phyloP scores from a whole-genome alignment of 495 filamentous ascomycete species.

The Hypoxylon lienhwacheense region DNA sequence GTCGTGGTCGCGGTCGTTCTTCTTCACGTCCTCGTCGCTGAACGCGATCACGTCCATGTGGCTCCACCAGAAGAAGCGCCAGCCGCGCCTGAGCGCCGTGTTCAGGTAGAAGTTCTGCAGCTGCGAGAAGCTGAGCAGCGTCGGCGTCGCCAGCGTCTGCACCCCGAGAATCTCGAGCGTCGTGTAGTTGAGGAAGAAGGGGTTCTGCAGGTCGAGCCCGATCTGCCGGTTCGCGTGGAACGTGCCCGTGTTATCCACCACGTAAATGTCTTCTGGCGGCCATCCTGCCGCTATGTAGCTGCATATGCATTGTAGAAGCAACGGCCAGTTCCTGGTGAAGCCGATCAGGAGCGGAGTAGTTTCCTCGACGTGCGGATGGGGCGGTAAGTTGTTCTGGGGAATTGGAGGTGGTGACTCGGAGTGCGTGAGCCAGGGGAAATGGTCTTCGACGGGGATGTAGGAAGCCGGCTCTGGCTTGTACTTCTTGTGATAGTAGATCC shows the following conservation, averaged over 20 bases:
- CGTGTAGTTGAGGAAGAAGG: slow-evolving; percentile 62
- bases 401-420: slow-evolving; percentile 25
- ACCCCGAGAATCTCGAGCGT: slow-evolving; percentile 56
- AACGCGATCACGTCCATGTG: slow-evolving; percentile 62
- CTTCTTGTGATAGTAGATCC: slow-evolving; percentile 27
- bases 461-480: slow-evolving; percentile 34
- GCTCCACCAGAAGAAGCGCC: slow-evolving; percentile 62
- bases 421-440: slow-evolving; percentile 35
- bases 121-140: slow-evolving; percentile 62
- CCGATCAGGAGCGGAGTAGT: slow-evolving; percentile 59
- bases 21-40: slow-evolving; percentile 49
- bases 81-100: slow-evolving; percentile 48
- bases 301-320: slow-evolving; percentile 60
- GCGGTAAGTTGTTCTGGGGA: slow-evolving; percentile 45
- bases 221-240: slow-evolving; percentile 56
- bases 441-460: slow-evolving; percentile 31
- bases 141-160: slow-evolving; percentile 59
- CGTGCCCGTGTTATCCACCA: slow-evolving; percentile 64
- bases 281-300: slow-evolving; percentile 63
- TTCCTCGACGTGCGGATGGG: slow-evolving; percentile 43
- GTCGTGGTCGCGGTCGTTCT: slow-evolving; percentile 42
- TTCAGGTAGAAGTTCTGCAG: slow-evolving; percentile 62
- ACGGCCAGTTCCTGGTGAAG: slow-evolving; percentile 61
- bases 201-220: slow-evolving; percentile 58
- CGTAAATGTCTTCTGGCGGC: slow-evolving; percentile 61